Base-by-base conservation (phyloP, 768 basidiomycete species). In the Lactarius akahatsu region DNA sequence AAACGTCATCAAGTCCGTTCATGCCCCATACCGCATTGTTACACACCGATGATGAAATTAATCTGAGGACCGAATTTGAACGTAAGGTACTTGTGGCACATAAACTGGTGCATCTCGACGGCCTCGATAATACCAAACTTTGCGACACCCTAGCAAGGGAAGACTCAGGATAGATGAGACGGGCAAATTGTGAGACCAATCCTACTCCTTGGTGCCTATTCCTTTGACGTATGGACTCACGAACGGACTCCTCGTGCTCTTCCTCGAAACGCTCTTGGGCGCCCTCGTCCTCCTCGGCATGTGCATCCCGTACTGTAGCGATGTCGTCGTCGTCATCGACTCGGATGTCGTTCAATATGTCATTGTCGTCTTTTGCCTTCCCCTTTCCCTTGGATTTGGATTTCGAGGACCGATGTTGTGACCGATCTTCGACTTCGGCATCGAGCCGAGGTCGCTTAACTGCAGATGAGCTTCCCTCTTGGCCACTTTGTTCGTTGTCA, bases 11-110 rank as follows among this genome's bases (percentile, higher is more conserved):
- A 6, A 34, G 45, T 38, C 16, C 16, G 26, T 8, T 52, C 20
- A 34, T 57, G 34, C 16, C 23, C n/a, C 30, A 20, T 13, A 30
- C 40, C 34, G 23, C 26, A 32, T 20, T 1, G 40, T 52, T 52
- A 30, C 84, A 47, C 71, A 88, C 94, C 94, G 45, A 96, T 96
- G 71, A 99, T 92, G 73, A 98, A 98, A 78, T 98, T 99, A 73
- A 99, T 92, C 76, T 96, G 93, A 10, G 91, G 89, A 0, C 94
- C 94, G 69, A 98, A 94, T 2, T 84, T 82, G 77, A 97, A 92
- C 1, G 83, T 87, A 55, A 95, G 81, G 76, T 83, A 88, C 74
- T 87, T 83, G 78, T 98, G 96, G 76, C 95, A 97, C 95, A 98
- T 96, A 78, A 98, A 98, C 73, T 98, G 89, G 73, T 87, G 83